phyloP scores from a whole-genome alignment of 2,329 filamentous ascomycete species.

The Cucurbitaria berberidis region DNA sequence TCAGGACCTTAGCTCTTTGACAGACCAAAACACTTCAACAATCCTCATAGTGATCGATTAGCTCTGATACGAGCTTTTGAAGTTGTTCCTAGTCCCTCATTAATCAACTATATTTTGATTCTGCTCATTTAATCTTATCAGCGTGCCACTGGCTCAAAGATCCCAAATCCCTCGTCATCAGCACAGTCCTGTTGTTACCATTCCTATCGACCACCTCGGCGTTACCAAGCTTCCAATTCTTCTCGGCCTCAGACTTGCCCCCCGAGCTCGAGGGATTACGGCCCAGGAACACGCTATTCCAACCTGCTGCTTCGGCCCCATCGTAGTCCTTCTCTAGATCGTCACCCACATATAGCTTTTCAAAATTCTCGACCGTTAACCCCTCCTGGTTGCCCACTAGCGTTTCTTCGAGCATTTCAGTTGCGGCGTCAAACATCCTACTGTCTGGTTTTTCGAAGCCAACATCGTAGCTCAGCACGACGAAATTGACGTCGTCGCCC shows the following conservation, averaged over 20 bases:
- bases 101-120: background rate
- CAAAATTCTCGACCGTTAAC: constrained; percentile 26
- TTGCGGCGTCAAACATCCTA: constrained; percentile 63
- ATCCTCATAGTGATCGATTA: background rate
- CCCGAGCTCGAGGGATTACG: constrained; percentile 23
- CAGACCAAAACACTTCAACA: background rate
- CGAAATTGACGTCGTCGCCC: constrained; percentile 59
- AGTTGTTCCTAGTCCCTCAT: background rate
- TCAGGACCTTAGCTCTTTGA: background rate
- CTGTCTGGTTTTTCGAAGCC: constrained; percentile 65
- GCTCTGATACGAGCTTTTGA: background rate
- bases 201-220: background rate
- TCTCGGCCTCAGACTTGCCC: background rate
- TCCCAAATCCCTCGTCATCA: background rate
- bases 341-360: constrained; percentile 63
- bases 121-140: background rate
- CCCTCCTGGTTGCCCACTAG: constrained; percentile 26
- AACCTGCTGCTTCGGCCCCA: constrained; percentile 57
- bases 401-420: constrained; percentile 49
- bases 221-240: background rate
- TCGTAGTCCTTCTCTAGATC: constrained; percentile 59
- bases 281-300: constrained; percentile 55
- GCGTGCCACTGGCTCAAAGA: background rate
- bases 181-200: background rate
- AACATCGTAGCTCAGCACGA: constrained; percentile 68